These are phyloP conservation scores for Celoporthe dispersa DNA, from an alignment of 2,329 filamentous ascomycete genomes.

Conservation along the genomic window DNA sequence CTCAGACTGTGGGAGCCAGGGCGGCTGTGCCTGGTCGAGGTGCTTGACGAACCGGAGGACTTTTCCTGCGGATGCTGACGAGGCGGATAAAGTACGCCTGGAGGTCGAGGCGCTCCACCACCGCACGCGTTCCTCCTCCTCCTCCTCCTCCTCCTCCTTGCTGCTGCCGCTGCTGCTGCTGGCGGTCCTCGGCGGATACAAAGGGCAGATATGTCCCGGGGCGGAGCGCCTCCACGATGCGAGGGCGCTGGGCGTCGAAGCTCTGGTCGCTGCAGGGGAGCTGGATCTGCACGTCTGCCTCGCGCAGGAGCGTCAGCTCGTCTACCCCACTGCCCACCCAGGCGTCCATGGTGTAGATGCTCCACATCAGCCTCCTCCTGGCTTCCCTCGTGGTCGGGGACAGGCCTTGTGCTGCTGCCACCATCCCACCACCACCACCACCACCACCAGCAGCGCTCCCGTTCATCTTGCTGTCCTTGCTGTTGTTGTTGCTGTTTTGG, in stretches of 20 bases:
- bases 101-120: constrained; percentile 20
- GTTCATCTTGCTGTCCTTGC: too few relatives aligned
- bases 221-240: constrained; percentile 27
- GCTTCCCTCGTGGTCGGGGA: constrained; percentile 25
- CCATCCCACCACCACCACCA: too few relatives aligned
- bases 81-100: constrained; percentile 30
- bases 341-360: constrained; percentile 30
- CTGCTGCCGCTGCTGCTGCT: background rate
- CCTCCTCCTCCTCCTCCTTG: too few relatives aligned
- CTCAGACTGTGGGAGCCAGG: constrained; percentile 26
- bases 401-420: too few relatives aligned
- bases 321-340: constrained; percentile 28
- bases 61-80: constrained; percentile 24
- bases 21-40: constrained; percentile 17
- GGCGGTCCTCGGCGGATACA: constrained; percentile 14
- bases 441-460: too few relatives aligned
- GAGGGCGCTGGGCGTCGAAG: constrained; percentile 28
- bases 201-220: constrained; percentile 25
- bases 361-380: constrained; percentile 30
- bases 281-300: constrained; percentile 31
- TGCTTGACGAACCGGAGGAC: constrained; percentile 30
- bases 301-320: constrained; percentile 25
- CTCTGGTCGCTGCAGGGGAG: constrained; percentile 34
- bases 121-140: too few relatives aligned
- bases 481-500: background rate